Evolutionary conservation across 1,284 basidiomycete species (phyloP).

Genomic region (Ganoderma leucocontextum): DNA sequence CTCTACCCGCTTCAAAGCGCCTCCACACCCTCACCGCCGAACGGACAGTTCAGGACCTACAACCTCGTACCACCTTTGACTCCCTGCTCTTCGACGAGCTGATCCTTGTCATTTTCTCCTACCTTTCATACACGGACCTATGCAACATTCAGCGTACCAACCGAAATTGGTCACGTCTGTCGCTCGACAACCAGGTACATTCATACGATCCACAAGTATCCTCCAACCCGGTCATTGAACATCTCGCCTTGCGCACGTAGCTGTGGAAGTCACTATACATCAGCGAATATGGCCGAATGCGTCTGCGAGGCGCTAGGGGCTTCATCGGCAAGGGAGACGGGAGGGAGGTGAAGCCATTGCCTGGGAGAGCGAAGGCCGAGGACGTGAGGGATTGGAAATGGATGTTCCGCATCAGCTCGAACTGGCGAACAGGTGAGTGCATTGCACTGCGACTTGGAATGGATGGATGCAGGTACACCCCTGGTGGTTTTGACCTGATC

Average conservation of each 20-base stretch:
- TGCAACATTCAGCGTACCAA: constrained; percentile 70
- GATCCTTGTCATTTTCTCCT: constrained; percentile 74
- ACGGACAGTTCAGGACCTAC: constrained; percentile 1
- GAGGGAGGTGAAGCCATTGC: constrained; percentile 65
- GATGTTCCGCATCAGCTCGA: constrained; percentile 84
- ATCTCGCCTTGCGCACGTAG: constrained; percentile 42
- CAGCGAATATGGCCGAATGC: constrained; percentile 65
- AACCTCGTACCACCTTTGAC: constrained; percentile 53
- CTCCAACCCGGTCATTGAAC: constrained; percentile 33
- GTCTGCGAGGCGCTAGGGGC: constrained; percentile 72
- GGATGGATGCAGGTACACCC: constrained; percentile 7
- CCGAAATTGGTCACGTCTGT: constrained; percentile 71
- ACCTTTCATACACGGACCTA: constrained; percentile 71
- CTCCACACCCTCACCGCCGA: constrained; percentile 43
- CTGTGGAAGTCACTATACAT: constrained; percentile 68
- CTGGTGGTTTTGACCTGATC: too few species aligned
- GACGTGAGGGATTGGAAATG: constrained; percentile 76
- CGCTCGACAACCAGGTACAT: constrained; percentile 64
- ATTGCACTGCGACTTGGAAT: neutral
- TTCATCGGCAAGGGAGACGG: constrained; percentile 64
- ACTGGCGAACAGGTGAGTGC: constrained; percentile 76
- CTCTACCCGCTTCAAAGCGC: constrained; percentile 67
- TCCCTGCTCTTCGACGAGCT: constrained; percentile 73
- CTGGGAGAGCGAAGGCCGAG: constrained; percentile 55
- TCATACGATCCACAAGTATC: constrained; percentile 27